phyloP scores from a whole-genome alignment of 257 asterid genomes.

The Anisodus tanguticus region DNA sequence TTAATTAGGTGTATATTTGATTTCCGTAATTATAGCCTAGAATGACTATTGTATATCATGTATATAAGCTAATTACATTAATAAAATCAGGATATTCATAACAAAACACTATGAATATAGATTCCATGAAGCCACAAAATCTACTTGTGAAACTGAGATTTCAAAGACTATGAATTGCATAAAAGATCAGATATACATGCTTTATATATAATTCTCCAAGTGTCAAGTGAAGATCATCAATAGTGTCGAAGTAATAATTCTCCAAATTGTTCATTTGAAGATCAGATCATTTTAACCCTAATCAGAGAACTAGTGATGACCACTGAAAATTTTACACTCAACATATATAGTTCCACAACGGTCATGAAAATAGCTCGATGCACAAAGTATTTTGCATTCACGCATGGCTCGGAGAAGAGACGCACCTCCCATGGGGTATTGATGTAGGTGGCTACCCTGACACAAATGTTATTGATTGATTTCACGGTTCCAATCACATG shows the following conservation, averaged over 20 bases:
- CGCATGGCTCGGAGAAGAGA: too few species aligned
- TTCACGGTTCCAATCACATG: fast-evolving
- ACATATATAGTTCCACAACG: not conserved
- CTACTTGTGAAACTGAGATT: too few species aligned
- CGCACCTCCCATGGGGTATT: not conserved
- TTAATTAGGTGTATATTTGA: too few species aligned
- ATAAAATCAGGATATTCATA: too few species aligned
- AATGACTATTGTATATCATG: too few species aligned
- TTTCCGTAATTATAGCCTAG: too few species aligned
- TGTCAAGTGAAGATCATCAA: not conserved
- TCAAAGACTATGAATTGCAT: too few species aligned
- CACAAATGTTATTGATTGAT: not conserved
- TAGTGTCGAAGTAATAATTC: not conserved
- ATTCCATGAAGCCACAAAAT: too few species aligned
- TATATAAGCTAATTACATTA: too few species aligned
- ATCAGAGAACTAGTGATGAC: not conserved
- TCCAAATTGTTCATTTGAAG: not conserved
- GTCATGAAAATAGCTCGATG: not conserved
- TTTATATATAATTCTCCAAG: not conserved
- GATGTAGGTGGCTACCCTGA: not conserved
- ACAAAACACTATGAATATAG: too few species aligned
- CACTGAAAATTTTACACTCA: not conserved
- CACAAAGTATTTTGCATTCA: too few species aligned
- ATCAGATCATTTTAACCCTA: not conserved
- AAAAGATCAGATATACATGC: too few species aligned